Conservation (phyloP, 2,329 filamentous ascomycete genomes). For the Aspergillus ustus region DNA sequence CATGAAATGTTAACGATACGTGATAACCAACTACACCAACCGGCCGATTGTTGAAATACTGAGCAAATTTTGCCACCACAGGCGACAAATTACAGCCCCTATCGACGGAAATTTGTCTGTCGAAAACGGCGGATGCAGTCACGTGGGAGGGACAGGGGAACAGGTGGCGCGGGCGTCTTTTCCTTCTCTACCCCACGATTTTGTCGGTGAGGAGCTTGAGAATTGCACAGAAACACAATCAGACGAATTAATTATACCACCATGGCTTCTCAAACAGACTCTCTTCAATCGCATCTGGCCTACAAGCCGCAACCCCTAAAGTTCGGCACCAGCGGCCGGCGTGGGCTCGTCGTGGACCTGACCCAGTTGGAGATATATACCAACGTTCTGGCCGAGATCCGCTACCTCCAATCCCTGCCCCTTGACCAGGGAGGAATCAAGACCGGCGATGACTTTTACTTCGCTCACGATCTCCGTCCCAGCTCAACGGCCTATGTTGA, state of each 20-base stretch:
- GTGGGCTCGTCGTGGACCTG: slow-evolving; percentile 36
- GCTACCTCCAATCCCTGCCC: slow-evolving; percentile 35
- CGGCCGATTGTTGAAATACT: slow-evolving; percentile 7
- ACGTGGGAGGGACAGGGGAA: neutral
- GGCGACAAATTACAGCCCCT: too few relatives aligned
- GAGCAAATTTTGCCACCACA: too few relatives aligned
- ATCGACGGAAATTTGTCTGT: too few relatives aligned
- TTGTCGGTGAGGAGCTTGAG: neutral
- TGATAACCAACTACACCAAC: slow-evolving; percentile 33
- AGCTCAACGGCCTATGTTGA: slow-evolving; percentile 38
- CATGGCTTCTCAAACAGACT: neutral
- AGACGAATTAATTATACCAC: neutral
- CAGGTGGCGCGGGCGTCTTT: neutral
- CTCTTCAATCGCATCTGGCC: slow-evolving; percentile 20
- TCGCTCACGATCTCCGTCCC: slow-evolving; percentile 38
- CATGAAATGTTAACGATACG: slow-evolving; percentile 38
- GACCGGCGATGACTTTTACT: slow-evolving; percentile 38
- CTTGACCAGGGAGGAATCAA: slow-evolving; percentile 34
- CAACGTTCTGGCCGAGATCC: slow-evolving; percentile 38
- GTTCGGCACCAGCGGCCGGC: slow-evolving; percentile 42
- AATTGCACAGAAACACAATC: neutral
- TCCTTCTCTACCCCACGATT: neutral
- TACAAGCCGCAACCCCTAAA: slow-evolving; percentile 36
- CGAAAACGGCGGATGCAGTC: neutral
- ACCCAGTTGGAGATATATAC: slow-evolving; percentile 42